Base-by-base conservation (phyloP, 805 yeast genomes). In the Yarrowia divulgata region DNA sequence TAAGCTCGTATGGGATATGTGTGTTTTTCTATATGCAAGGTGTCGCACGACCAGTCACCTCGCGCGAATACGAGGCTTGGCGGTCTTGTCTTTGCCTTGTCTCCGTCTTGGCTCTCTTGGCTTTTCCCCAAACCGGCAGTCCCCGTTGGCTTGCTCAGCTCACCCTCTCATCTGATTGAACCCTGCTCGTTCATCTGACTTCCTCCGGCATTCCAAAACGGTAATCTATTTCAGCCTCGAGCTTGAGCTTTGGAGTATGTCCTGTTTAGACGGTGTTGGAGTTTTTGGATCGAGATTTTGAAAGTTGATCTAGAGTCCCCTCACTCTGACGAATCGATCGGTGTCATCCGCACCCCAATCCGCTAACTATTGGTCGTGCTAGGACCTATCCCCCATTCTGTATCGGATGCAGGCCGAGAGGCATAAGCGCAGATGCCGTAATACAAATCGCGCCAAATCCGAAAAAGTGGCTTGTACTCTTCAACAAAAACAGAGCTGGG, bases 391-490 rank as follows among this genome's bases (percentile, higher is more conserved):
- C 12, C 16, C 32, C 29, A 8, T 19, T 12, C 7, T 19, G 49
- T 16, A 45, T 19, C 12, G 54, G 35, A 49, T 32, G 57, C 57
- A 50, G 57, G 57, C 57, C 42, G 42, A 48, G 42, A 50, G 57
- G 40, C 57, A 35, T n/a, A 50, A 50, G 19, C 19, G 1, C 58
- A 35, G 60, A 54, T 23, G 60, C 62, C 62, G 35, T 55, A 23
- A 23, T 23, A 14, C 63, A 57, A 57, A 40, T 57, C 48, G 63
- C 63, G 63, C 63, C 63, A 57, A 57, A 40, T 57, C 63, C 63
- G 63, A 57, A 57, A 57, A 57, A 57, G 48, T 40, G 46, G 6
- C 39, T 23, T 23, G 37, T 4, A 16, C 46, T n/a, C 14, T n/a
- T n/a, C 8, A 43, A n/a, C 46, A n/a, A n/a, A n/a, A 43, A 4